Base-by-base conservation (phyloP, 2,329 filamentous ascomycete genomes). In the Aureobasidium pullulans region DNA sequence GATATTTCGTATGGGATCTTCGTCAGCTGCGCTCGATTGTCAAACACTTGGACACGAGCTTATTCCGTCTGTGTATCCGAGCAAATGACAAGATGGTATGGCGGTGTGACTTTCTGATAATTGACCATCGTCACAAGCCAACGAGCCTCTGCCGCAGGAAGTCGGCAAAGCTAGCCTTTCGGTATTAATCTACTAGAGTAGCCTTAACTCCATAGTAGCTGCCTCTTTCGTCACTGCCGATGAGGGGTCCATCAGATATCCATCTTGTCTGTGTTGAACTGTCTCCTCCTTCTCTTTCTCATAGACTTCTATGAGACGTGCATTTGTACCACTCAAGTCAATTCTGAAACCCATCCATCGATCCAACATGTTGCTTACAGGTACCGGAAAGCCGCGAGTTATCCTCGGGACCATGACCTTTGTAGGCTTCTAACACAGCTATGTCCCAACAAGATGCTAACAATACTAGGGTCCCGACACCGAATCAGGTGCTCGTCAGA, bases 351-450 rank as follows among this genome's bases (percentile, higher is more conserved):
- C 23, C 23, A 3, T 23, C 23, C 15, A 28, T 34, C 10, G 16
- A 23, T 49, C 47, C 50, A 65, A 52, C 29, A 76, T 76, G 74
- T 73, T 74, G 65, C 71, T 76, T 57, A 66, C 61, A 69, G 32
- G 69, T 48, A 75, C 74, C 56, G 73, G 73, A 59, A 87, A 84
- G 65, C 81, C 86, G 64, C 83, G 88, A 63, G 79, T 90, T 67
- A 90, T 96, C 78, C 84, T 96, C 40, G 90, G 90, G 64, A 80
- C 91, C 58, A 94, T 95, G 90, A 92, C 87, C 69, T 91, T 90
- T 76, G 88, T 87, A 72, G 72, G 66, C 19, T 63, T 62, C 9
- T 10, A 36, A 37, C 40, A 31, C 6, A 2, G 19, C 29, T 29
- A 52, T 29, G 40, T 19, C 11, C 15, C 28, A 19, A 23, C 9